Percentiles rank a stretch among this genome's conserved stretches.
Evolutionary conservation across 192 early-diverging fungal species (phyloP).

Genomic region (Linderina pennispora): DNA sequence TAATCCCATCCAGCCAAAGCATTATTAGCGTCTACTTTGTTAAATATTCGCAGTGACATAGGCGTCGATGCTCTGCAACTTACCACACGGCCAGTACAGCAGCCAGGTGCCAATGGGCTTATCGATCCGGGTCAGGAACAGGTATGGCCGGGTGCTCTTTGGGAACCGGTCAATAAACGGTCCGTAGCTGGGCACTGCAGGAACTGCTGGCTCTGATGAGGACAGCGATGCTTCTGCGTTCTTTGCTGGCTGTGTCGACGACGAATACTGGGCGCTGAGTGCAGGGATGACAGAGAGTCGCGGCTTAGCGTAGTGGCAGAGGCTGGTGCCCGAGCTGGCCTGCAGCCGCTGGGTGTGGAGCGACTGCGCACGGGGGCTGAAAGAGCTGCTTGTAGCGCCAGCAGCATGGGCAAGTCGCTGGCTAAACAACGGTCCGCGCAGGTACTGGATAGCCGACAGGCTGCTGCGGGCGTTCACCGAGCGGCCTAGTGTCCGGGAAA

Average conservation of each 20-base stretch:
- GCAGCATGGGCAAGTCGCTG: too few species aligned
- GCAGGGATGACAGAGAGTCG: not conserved
- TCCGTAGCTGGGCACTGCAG: conserved; percentile 25
- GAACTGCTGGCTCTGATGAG: not conserved
- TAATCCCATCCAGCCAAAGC: too few species aligned
- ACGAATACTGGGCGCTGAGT: not conserved
- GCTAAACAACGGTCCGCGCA: too few species aligned
- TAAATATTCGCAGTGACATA: too few species aligned
- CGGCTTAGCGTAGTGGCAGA: not conserved
- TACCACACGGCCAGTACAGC: conserved; percentile 85
- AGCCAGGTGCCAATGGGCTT: conserved; percentile 92
- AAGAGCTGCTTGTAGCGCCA: too few species aligned
- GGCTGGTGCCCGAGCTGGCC: not conserved
- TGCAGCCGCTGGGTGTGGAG: not conserved
- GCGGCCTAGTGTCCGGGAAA: too few species aligned
- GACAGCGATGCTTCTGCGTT: too few species aligned
- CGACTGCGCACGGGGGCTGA: not conserved
- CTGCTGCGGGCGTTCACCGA: too few species aligned
- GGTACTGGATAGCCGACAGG: too few species aligned
- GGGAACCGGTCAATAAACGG: conserved; percentile 52
- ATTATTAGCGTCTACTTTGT: too few species aligned
- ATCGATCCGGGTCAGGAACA: conserved; percentile 73
- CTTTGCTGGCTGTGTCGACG: too few species aligned
- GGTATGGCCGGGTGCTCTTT: conserved; percentile 58
- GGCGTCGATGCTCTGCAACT: conserved; percentile 36